Evolutionary conservation across 139 green algal species (phyloP).

Genomic region (Chlorella sp.): DNA sequence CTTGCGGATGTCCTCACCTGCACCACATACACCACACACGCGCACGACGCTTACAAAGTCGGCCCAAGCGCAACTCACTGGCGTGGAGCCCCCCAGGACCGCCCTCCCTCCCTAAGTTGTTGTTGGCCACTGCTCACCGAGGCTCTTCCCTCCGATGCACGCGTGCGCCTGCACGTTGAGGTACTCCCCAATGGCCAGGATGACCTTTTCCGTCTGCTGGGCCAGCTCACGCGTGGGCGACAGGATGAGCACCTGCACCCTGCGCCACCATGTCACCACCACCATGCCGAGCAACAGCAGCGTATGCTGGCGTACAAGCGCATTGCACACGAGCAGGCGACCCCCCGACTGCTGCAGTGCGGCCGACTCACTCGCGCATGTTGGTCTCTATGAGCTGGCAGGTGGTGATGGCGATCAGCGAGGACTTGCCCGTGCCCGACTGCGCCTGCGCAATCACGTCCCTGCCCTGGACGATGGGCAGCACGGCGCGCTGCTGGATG

Average conservation of each 20-base stretch:
- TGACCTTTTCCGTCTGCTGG: constrained; percentile 90
- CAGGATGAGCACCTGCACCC: constrained; percentile 81
- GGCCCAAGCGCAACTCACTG: no score
- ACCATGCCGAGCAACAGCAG: no score
- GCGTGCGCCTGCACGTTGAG: constrained; percentile 88
- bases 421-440: constrained; percentile 97
- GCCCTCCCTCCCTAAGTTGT: no score
- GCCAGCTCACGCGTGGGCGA: constrained; percentile 97
- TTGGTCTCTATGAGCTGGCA: constrained; percentile 85
- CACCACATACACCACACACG: neutral
- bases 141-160: constrained; percentile 92
- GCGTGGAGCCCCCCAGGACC: neutral
- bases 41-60: neutral
- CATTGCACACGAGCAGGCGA: no score
- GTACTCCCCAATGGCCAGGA: constrained; percentile 88
- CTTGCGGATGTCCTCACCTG: constrained; percentile 91
- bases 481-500: constrained; percentile 95
- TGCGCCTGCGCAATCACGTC: constrained; percentile 99
- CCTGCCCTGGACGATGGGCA: constrained; percentile 84
- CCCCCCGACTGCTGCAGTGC: no score
- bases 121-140: constrained; percentile 64
- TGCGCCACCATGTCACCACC: constrained; percentile 3
- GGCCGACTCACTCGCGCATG: constrained; percentile 62
- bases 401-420: constrained; percentile 86
- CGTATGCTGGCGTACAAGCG: no score